These are phyloP conservation scores for Colletotrichum viniferum DNA, from an alignment of 2,329 filamentous ascomycete genomes.

Conservation along the genomic window DNA sequence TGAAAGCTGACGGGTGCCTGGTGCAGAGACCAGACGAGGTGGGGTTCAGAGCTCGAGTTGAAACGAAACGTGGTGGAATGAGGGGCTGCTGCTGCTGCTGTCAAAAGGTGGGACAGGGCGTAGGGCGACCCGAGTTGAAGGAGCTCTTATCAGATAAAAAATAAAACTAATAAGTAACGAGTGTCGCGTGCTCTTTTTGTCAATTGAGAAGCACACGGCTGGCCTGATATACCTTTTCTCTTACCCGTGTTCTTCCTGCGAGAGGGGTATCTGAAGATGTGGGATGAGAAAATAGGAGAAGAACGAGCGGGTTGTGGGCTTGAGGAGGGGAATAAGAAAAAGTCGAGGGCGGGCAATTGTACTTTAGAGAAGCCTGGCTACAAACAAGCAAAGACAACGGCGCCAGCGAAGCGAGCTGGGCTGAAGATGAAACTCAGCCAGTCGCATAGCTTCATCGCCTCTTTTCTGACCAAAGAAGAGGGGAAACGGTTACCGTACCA, in stretches of 20 bases:
- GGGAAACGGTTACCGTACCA: not conserved
- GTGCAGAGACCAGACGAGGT: not conserved
- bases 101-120: not conserved
- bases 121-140: not conserved
- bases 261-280: not conserved
- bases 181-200: constrained; percentile 1
- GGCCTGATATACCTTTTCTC: not conserved
- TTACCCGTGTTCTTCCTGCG: not conserved
- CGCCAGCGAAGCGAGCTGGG: constrained; percentile 6
- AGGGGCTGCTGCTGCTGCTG: not conserved
- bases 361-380: not conserved
- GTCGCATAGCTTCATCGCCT: constrained; percentile 8
- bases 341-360: not conserved
- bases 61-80: constrained; percentile 15
- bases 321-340: not conserved
- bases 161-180: not conserved
- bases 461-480: not conserved
- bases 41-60: constrained; percentile 13
- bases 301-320: not conserved
- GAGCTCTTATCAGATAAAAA: not conserved
- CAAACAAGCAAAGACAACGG: not conserved
- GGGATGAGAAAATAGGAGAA: not conserved
- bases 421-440: constrained; percentile 19
- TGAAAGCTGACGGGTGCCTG: not conserved
- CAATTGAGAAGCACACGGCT: not conserved